Base-by-base conservation (phyloP, 805 yeast genomes). In the Starmera amethionina region DNA sequence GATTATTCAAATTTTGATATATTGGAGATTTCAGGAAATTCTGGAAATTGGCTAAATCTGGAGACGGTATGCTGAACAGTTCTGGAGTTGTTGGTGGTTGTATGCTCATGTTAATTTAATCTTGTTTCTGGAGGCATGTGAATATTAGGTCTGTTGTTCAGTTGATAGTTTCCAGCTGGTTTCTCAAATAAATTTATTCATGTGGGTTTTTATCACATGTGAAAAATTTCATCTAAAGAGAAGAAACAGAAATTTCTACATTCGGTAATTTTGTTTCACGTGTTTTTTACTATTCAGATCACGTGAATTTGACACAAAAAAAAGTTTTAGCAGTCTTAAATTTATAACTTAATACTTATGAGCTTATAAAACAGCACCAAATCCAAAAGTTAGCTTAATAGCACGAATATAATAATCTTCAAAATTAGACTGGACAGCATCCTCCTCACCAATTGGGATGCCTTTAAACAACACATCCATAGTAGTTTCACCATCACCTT, bases 381-480 rank as follows among this genome's bases (percentile, higher is more conserved):
- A 89, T 1, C 98, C 98, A 62, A 93, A 93, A 0, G 96, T 82
- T 34, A 86, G 58, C 65, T 88, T 93, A 55, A 93, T 90, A 7
- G 95, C 76, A 62, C 82, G 80, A 39, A 93, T 79, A 58, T 93
- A 93, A 63, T 88, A 85, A 45, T 85, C 87, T 52, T 87, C 86
- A 56, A 93, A 90, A 61, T 90, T 93, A 33, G 70, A 74, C 54
- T 79, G 76, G 32, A 85, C 96, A 52, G 82, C 63, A 52, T 94
- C 93, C 56, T 93, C 97, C 58, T 93, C 94, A 12, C 97, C 99
- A 32, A 90, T 70, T 14, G 99, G 99, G 38, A 93, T 82, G 13
- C 97, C 97, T 14, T 76, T 68, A 76, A 90, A 87, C 35, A 71
- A 67, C 15, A 88, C 87, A 44, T 77, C 77, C 65, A 89, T 68